A percentile compares a stretch with the other conserved stretches of the same genome.
These are phyloP conservation scores for Mimosa bimucronata DNA, from an alignment of 306 rosid genomes.

Conservation along the genomic window DNA sequence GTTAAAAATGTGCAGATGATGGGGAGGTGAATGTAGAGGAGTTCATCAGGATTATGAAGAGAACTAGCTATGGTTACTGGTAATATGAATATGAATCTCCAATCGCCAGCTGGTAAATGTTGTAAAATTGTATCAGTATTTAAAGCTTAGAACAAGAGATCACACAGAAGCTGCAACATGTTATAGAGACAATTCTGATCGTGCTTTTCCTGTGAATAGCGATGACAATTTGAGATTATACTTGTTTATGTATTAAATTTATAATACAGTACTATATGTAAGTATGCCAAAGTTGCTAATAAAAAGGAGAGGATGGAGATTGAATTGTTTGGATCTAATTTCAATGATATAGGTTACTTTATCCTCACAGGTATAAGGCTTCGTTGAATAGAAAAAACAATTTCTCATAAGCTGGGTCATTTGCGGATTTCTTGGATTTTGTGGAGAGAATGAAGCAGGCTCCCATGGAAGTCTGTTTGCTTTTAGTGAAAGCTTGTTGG, in stretches of 20 bases:
- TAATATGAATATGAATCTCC: neutral
- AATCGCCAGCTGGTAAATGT: neutral
- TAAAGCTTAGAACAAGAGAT: neutral
- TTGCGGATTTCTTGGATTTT: too few relatives aligned
- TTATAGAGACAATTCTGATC: neutral
- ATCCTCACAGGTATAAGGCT: too few relatives aligned
- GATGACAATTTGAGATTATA: neutral
- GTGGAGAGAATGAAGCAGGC: too few relatives aligned
- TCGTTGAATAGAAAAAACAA: too few relatives aligned
- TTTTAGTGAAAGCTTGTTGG: too few relatives aligned
- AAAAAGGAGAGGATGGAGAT: neutral
- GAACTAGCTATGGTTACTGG: neutral
- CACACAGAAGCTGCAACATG: neutral
- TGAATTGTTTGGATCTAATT: too few relatives aligned
- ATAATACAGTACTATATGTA: neutral
- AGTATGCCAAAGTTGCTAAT: neutral
- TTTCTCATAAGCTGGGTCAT: neutral
- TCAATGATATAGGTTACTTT: too few relatives aligned
- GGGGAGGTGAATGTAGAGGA: neutral
- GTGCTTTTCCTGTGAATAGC: neutral
- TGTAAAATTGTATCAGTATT: neutral
- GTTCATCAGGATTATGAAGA: slow-evolving; percentile 3
- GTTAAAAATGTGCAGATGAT: neutral
- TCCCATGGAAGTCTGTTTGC: too few relatives aligned
- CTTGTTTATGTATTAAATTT: neutral